Evolutionary conservation across 148 eudicot species (phyloP), one percentile per base, ranked within the genome.

Genomic region (Salicornia ramosissima): DNA sequence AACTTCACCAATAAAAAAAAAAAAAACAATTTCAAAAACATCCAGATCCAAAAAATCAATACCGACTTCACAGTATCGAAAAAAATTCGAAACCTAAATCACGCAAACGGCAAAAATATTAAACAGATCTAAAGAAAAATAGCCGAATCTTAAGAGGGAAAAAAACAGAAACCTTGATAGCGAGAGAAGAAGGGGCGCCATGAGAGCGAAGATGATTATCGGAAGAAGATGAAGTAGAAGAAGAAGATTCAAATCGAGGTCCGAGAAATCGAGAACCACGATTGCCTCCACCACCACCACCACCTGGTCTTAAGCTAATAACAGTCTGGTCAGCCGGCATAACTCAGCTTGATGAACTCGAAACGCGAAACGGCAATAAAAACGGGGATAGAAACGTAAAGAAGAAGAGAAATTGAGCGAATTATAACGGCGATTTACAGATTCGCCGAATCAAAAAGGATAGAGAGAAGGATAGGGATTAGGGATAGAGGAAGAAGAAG

Each of bases 321-420:
- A 86, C 88, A 53, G 98, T 88, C 78, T 85, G 90, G 80, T 93
- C 98, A 79, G 86, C 83, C 88, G 86, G 95, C 97, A 90, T 92
- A 86, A 80, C 87, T 88, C 78, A 65, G 65, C 53, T 22, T 11
- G n/a, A n/a, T 88, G 76, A 2, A 21, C 46, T 36, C 15, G 58
- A 72, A 52, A 64, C 69, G 54, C 22, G 68, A 36, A 40, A 28
- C 45, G 4, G n/a, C n/a, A n/a, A n/a, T 11, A 6, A 7, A 13
- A 18, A 59, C 2, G 33, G 10, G 34, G 57, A 11, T 25, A 55
- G 30, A 15, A 43, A 1, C 36, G 46, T 10, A 74, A 65, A 39
- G 40, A 51, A 0, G 29, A 19, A 34, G 39, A 9, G 28, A 30
- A 6, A 24, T 31, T 0, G 13, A 40, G 49, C 19, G 26, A 30